Evolutionary conservation across 176 grass and related monocot species (phyloP), one percentile per base, ranked within the genome.

Genomic region (Dendrocalamus sinicus): DNA sequence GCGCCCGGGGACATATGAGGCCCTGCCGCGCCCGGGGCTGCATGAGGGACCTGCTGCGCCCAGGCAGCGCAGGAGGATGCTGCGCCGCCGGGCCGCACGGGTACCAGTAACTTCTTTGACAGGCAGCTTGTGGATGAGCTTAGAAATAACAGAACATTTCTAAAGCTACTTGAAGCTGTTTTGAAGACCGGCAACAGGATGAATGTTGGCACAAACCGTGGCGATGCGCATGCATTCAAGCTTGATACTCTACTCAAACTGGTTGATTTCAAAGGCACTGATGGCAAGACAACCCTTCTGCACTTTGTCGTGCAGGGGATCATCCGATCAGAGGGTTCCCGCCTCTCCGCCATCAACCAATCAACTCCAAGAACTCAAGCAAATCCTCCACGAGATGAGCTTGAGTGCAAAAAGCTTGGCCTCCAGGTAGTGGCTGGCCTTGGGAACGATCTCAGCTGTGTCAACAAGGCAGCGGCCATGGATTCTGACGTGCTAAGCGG

Each of bases 121-220:
- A 99, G 97, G 64, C 80, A 86, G 97, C 97, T 61, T 99, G 97
- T 23, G 97, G 97, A 99, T 7, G 97, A 99, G 77, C 92, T 99
- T 65, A 90, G 94, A 78, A 96, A 61, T 46, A 99, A 94, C 88
- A 87, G 89, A 15, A 67, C 96, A 50, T 99, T 99, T 70, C 82
- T 94, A 58, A 99, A 99, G 82, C 92, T 99, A 73, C 97, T 99
- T n/a, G 97, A 99, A 77, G 97, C 97, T 22, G 92, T 99, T 54
- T 89, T 99, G 20, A 99, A 99, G 81, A 99, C 97, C 2, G 97
- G 97, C 30, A 99, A 99, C 87, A 88, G 97, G 82, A 99, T 99
- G 97, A 99, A 99, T 78, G 96, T 99, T 41, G 96, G 96, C 51
- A 99, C 96, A 83, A 96, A 99, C 61, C 90, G 96, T 35, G 96